Percentiles rank a stretch among this genome's conserved stretches.
Evolutionary conservation across 2,329 filamentous ascomycete species (phyloP).

Genomic region (Hymenotorrendiella dingleyae): DNA sequence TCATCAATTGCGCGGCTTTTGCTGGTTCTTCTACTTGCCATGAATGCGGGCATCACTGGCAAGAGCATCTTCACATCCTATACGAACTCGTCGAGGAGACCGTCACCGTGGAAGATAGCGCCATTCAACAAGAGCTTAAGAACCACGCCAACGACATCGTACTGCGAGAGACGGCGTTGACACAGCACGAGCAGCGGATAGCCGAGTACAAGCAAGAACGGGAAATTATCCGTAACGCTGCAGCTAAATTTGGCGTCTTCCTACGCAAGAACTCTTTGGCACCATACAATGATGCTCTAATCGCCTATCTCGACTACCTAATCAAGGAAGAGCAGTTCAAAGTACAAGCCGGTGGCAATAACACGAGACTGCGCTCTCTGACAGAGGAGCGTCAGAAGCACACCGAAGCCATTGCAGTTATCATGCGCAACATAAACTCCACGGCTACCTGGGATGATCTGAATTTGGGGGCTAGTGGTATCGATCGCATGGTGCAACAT

Average conservation of each 20-base stretch:
- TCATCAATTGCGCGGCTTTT: slow-evolving; percentile 30
- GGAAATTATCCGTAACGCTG: slow-evolving; percentile 30
- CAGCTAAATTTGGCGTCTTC: slow-evolving; percentile 34
- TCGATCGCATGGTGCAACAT: slow-evolving; percentile 19
- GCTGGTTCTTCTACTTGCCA: slow-evolving; percentile 16
- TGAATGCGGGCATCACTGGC: slow-evolving; percentile 32
- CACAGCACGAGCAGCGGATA: slow-evolving; percentile 20
- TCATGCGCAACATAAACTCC: slow-evolving; percentile 13
- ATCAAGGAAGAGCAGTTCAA: slow-evolving; percentile 35
- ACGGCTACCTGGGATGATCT: slow-evolving; percentile 6
- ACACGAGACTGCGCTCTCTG: slow-evolving; percentile 20
- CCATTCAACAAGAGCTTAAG: slow-evolving; percentile 23
- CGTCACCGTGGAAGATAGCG: slow-evolving; percentile 22
- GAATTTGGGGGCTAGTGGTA: slow-evolving; percentile 10
- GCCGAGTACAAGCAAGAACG: slow-evolving; percentile 31
- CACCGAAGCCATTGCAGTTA: slow-evolving; percentile 13
- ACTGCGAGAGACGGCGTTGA: slow-evolving; percentile 25
- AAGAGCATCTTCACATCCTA: slow-evolving; percentile 33
- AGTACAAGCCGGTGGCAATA: slow-evolving; percentile 25
- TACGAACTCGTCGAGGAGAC: slow-evolving; percentile 27
- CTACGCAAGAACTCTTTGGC: slow-evolving; percentile 34
- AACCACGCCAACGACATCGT: slow-evolving; percentile 23
- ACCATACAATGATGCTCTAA: slow-evolving; percentile 36
- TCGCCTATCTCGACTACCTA: slow-evolving; percentile 35
- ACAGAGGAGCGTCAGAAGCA: slow-evolving; percentile 16